These are phyloP conservation scores for Boletus tomentosulus DNA, from an alignment of 768 basidiomycete species.

Conservation along the genomic window DNA sequence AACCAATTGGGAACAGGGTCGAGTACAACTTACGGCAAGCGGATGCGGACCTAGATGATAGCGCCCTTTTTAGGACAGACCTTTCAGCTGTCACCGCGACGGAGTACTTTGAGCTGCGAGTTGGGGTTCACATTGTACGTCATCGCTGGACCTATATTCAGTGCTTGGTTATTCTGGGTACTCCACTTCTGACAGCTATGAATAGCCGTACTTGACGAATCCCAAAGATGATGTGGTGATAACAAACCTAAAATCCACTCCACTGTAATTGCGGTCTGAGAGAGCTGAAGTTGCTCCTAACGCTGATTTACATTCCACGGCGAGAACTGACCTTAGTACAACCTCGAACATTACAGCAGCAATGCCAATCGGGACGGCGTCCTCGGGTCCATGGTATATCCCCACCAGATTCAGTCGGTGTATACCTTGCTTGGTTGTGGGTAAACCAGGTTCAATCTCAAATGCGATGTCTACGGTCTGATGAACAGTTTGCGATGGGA, in stretches of 20 bases:
- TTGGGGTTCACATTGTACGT: background rate
- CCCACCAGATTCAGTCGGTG: background rate
- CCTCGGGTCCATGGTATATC: background rate
- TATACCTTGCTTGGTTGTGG: too few species aligned
- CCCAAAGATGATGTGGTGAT: too few species aligned
- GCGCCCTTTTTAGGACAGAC: background rate
- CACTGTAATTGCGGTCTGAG: background rate
- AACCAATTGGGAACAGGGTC: constrained; percentile 7
- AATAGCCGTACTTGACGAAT: background rate
- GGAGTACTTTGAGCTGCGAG: background rate
- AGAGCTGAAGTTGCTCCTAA: background rate
- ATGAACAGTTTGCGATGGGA: too few species aligned
- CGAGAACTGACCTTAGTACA: background rate
- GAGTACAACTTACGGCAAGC: constrained; percentile 2
- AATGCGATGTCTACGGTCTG: too few species aligned
- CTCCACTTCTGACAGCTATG: background rate
- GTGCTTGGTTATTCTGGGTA: background rate
- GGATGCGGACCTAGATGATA: background rate
- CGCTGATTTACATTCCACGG: background rate
- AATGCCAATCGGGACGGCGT: background rate
- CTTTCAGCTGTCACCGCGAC: background rate
- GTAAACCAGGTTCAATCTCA: too few species aligned
- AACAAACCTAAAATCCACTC: background rate
- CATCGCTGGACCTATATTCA: background rate
- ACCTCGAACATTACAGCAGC: too few species aligned